Conservation (phyloP, 345 rosid species). For the Durio zibethinus region DNA sequence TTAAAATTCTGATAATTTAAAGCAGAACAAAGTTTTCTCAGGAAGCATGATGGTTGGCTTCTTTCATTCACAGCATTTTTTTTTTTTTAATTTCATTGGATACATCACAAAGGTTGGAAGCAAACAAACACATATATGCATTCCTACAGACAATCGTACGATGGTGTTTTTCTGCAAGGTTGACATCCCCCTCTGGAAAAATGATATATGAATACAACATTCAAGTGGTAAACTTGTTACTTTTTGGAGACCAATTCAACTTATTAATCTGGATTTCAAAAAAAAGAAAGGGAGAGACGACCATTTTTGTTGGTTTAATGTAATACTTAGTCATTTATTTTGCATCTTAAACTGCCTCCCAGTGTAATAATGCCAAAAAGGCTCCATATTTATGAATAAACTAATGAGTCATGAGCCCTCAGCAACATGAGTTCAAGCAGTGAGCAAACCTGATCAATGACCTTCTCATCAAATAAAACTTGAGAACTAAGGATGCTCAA, state of each 20-base stretch:
- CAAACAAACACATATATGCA: constrained; percentile 8
- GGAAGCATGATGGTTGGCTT: not conserved
- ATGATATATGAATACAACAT: not conserved
- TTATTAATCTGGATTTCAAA: not conserved
- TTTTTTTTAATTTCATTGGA: not conserved
- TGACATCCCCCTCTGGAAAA: not conserved
- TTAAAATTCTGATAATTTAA: not conserved
- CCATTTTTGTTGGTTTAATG: not conserved
- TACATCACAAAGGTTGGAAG: not conserved
- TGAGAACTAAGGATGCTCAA: constrained; percentile 77
- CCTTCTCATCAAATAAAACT: constrained; percentile 76
- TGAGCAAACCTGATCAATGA: constrained; percentile 76
- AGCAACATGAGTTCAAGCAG: not conserved
- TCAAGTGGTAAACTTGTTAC: not conserved
- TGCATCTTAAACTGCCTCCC: not conserved
- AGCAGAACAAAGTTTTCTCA: not conserved
- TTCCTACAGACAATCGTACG: not conserved
- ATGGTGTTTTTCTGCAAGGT: not conserved
- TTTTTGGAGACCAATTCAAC: not conserved
- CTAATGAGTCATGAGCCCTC: not conserved
- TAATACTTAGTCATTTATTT: not conserved
- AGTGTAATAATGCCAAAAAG: not conserved
- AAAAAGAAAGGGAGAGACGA: not conserved
- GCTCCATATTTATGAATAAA: not conserved
- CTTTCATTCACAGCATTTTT: not conserved